These are phyloP conservation scores for Pelargonium myrrhifolium DNA, from an alignment of 441 rosid genomes.

Conservation along the genomic window DNA sequence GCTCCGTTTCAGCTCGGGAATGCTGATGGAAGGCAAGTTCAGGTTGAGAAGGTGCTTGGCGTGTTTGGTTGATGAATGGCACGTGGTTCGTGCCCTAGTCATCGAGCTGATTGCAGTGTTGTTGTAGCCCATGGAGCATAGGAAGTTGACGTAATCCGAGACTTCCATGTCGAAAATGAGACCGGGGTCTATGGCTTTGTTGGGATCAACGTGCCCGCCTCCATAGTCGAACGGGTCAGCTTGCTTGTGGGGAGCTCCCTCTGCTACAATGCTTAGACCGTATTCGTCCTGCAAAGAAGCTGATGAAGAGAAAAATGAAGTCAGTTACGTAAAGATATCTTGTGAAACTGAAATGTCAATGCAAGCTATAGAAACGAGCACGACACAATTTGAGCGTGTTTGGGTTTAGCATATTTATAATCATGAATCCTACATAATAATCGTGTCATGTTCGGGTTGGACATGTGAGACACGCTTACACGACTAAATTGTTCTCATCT, in stretches of 20 bases:
- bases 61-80: slow-evolving; percentile 25
- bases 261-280: slow-evolving; percentile 32
- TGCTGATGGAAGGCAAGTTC: slow-evolving; percentile 56
- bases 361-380: no score
- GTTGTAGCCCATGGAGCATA: slow-evolving; percentile 36
- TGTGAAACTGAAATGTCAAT: no score
- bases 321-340: not conserved
- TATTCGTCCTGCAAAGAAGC: slow-evolving; percentile 38
- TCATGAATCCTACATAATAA: no score
- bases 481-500: no score
- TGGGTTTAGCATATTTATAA: no score
- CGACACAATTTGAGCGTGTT: no score
- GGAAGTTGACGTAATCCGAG: slow-evolving; percentile 27
- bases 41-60: slow-evolving; percentile 25
- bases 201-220: slow-evolving; percentile 41
- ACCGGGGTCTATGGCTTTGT: slow-evolving; percentile 31
- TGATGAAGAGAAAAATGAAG: slow-evolving; percentile 10
- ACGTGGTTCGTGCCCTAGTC: slow-evolving; percentile 23
- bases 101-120: slow-evolving; percentile 36
- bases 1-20: slow-evolving; percentile 43
- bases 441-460: no score
- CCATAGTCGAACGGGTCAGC: slow-evolving; percentile 47
- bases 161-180: slow-evolving; percentile 24
- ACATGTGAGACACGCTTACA: no score
- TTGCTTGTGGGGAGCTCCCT: slow-evolving; percentile 49